Evolutionary conservation across 2,329 filamentous ascomycete genomes (phyloP).

Genomic region (Penicillium decumbens): DNA sequence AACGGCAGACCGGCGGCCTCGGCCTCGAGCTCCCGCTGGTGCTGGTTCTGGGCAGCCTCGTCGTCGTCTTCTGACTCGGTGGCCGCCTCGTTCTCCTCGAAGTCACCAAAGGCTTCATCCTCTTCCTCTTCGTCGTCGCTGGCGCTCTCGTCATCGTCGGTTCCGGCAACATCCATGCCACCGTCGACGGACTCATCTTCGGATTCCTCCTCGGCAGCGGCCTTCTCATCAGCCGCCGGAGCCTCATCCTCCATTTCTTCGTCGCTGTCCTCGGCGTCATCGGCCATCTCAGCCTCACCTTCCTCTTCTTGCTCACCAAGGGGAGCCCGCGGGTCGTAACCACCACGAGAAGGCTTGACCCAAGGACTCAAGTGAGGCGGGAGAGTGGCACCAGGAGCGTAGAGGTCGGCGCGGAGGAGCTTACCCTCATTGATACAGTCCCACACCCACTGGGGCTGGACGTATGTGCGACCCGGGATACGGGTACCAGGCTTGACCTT

Average conservation of each 20-base stretch:
- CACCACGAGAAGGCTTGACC: slow-evolving; percentile 78
- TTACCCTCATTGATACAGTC: slow-evolving; percentile 91
- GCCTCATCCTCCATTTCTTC: slow-evolving; percentile 38
- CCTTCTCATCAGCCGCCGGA: slow-evolving; percentile 18
- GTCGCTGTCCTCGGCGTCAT: slow-evolving; percentile 51
- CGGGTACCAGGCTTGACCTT: slow-evolving; percentile 60
- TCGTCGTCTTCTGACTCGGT: slow-evolving; percentile 55
- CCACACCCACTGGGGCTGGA: slow-evolving; percentile 99
- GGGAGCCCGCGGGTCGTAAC: slow-evolving; percentile 84
- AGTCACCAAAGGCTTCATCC: slow-evolving; percentile 48
- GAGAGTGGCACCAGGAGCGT: slow-evolving; percentile 81
- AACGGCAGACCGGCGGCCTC: slow-evolving; percentile 69
- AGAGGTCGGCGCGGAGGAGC: slow-evolving; percentile 78
- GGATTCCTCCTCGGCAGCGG: slow-evolving; percentile 14
- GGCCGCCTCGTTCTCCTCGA: slow-evolving; percentile 46
- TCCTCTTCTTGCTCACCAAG: slow-evolving; percentile 85
- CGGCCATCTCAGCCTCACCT: slow-evolving; percentile 71
- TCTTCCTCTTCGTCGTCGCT: slow-evolving; percentile 40
- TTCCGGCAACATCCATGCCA: slow-evolving; percentile 19
- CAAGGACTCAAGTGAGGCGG: slow-evolving; percentile 95
- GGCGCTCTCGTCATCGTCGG: slow-evolving; percentile 27
- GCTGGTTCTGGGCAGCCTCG: slow-evolving; percentile 59
- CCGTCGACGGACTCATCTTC: slow-evolving; percentile 19
- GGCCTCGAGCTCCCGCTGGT: slow-evolving; percentile 88
- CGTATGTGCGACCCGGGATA: slow-evolving; percentile 84